These are phyloP conservation scores for Apiospora saccharicola DNA, from an alignment of 2,329 filamentous ascomycete species.

Conservation along the genomic window DNA sequence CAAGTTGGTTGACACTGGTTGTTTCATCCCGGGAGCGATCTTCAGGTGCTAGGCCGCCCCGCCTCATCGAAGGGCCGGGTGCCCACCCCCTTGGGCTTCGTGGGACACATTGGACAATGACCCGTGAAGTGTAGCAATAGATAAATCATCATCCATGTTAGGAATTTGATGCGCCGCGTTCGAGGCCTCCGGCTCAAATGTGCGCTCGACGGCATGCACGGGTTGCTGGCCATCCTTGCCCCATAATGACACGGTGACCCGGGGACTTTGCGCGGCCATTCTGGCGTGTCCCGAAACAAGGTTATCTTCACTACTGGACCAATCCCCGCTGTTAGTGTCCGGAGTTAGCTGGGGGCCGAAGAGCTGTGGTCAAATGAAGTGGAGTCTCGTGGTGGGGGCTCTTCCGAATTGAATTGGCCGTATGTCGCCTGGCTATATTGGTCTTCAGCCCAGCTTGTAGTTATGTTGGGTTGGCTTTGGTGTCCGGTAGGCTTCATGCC, in stretches of 20 bases:
- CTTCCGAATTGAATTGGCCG: not conserved
- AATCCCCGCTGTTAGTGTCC: slow-evolving; percentile 56
- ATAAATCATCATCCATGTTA: slow-evolving; percentile 49
- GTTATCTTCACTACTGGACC: slow-evolving; percentile 60
- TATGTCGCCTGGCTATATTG: not conserved
- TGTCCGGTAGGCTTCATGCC: slow-evolving; percentile 47
- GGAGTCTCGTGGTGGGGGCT: slow-evolving; percentile 8
- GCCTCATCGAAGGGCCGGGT: slow-evolving; percentile 47
- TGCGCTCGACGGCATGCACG: slow-evolving; percentile 49
- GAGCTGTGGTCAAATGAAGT: slow-evolving; percentile 37
- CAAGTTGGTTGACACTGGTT: slow-evolving; percentile 58
- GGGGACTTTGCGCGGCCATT: slow-evolving; percentile 59
- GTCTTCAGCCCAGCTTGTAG: not conserved
- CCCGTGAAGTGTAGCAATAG: slow-evolving; percentile 33
- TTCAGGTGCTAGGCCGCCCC: slow-evolving; percentile 56
- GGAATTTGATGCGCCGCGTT: slow-evolving; percentile 44
- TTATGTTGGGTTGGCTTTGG: slow-evolving; percentile 28
- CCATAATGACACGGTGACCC: slow-evolving; percentile 65
- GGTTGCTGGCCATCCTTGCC: slow-evolving; percentile 49
- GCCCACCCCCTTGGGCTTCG: slow-evolving; percentile 53
- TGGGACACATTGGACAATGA: slow-evolving; percentile 40
- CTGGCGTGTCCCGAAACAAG: slow-evolving; percentile 46
- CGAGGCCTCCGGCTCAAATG: slow-evolving; percentile 43
- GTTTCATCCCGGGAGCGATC: slow-evolving; percentile 53
- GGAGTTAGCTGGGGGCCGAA: slow-evolving; percentile 55